Evolutionary conservation across 768 basidiomycete species (phyloP).

Genomic region (Trametes elegans): DNA sequence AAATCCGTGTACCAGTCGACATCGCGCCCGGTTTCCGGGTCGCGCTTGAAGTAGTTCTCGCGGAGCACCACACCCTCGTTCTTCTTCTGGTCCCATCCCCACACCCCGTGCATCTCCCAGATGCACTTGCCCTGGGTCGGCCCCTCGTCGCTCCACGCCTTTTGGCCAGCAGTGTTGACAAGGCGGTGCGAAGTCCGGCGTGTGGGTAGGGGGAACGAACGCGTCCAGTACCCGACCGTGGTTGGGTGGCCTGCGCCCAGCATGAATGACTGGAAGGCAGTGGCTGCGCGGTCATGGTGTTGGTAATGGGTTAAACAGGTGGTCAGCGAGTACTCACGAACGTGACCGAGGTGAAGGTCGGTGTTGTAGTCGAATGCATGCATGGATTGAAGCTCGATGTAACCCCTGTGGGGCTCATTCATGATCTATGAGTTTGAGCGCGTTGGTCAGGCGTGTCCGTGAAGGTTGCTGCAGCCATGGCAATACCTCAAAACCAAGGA

Average conservation of each 20-base stretch:
- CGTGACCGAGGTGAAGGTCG: slow-evolving; percentile 80
- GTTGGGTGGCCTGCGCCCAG: slow-evolving; percentile 90
- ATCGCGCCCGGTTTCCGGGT: slow-evolving; percentile 65
- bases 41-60: slow-evolving; percentile 79
- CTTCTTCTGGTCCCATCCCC: slow-evolving; percentile 78
- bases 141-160: slow-evolving; percentile 72
- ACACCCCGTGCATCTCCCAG: slow-evolving; percentile 93
- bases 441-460: slow-evolving; percentile 14
- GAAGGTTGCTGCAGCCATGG: no score
- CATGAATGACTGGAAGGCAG: slow-evolving; percentile 85
- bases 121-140: slow-evolving; percentile 72
- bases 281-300: slow-evolving; percentile 44
- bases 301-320: neutral
- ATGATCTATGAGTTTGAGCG: slow-evolving; percentile 55
- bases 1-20: slow-evolving; percentile 87
- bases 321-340: slow-evolving; percentile 51
- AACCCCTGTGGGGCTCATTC: slow-evolving; percentile 95
- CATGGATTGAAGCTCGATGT: slow-evolving; percentile 77
- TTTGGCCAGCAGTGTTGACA: slow-evolving; percentile 57
- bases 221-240: slow-evolving; percentile 70
- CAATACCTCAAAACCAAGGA: slow-evolving; percentile 92
- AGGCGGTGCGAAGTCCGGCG: slow-evolving; percentile 53
- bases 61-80: slow-evolving; percentile 71
- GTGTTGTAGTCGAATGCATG: slow-evolving; percentile 93
- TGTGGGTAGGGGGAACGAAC: slow-evolving; percentile 90